Evolutionary conservation across 2,329 filamentous ascomycete genomes (phyloP).

Genomic region (Colletotrichum eremochloae): DNA sequence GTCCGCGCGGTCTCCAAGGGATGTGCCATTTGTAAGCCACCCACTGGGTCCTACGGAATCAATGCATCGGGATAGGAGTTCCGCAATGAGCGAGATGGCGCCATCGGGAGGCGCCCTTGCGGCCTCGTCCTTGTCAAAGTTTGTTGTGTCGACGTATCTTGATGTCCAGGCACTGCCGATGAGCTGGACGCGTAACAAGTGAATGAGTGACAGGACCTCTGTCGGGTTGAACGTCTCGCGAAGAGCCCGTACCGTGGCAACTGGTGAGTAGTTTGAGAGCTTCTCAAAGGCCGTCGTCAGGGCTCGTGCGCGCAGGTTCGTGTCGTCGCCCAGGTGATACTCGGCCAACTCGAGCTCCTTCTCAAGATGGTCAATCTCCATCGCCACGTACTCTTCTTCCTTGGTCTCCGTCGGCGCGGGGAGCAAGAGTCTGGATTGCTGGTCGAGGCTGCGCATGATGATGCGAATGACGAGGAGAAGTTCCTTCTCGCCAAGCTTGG

Average conservation of each 20-base stretch:
- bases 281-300: constrained; percentile 78
- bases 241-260: constrained; percentile 72
- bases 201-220: constrained; percentile 79
- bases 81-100: constrained; percentile 78
- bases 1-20: constrained; percentile 64
- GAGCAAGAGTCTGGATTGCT: constrained; percentile 42
- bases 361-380: constrained; percentile 72
- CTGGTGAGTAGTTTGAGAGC: constrained; percentile 74
- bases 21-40: constrained; percentile 74
- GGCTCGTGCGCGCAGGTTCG: constrained; percentile 72
- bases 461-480: constrained; percentile 75
- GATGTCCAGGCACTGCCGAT: constrained; percentile 82
- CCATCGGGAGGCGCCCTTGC: constrained; percentile 69
- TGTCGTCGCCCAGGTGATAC: constrained; percentile 74
- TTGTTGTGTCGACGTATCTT: constrained; percentile 73
- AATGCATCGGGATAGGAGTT: constrained; percentile 78
- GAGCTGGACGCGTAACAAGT: constrained; percentile 79
- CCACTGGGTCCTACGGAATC: constrained; percentile 82
- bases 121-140: constrained; percentile 58
- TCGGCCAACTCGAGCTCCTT: constrained; percentile 77
- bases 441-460: constrained; percentile 77
- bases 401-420: constrained; percentile 42
- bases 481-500: constrained; percentile 75
- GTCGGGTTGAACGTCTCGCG: constrained; percentile 73
- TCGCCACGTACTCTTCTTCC: constrained; percentile 55